A percentile compares a stretch with the other conserved stretches of the same genome.
These are phyloP conservation scores for Hortiboletus flavorubellus DNA, from an alignment of 768 basidiomycete genomes.

Conservation along the genomic window DNA sequence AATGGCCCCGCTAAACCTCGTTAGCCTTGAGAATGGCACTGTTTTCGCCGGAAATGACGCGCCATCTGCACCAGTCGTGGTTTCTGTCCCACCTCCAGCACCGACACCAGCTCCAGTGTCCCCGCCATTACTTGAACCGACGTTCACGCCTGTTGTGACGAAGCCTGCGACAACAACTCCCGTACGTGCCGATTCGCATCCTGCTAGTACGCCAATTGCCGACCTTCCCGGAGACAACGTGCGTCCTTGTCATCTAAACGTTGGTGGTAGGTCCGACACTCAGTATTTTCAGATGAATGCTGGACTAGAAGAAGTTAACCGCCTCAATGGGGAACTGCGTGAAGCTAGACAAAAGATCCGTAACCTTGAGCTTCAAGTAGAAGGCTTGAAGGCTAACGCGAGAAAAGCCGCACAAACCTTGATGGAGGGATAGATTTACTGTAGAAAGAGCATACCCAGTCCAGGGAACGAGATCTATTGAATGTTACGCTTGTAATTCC, in stretches of 20 bases:
- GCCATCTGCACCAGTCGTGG: conserved; percentile 24
- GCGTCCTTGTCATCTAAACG: conserved; percentile 16
- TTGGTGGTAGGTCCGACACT: background rate
- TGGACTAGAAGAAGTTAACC: conserved; percentile 56
- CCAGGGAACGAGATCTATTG: background rate
- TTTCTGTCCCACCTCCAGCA: conserved; percentile 27
- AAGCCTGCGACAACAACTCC: conserved; percentile 27
- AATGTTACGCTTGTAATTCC: background rate
- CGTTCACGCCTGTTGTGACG: conserved; percentile 31
- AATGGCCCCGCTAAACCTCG: conserved; percentile 68
- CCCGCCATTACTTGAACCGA: conserved; percentile 33
- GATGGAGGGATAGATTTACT: conserved; percentile 24
- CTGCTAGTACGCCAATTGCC: background rate
- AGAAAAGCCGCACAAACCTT: conserved; percentile 70
- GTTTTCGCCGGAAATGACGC: conserved; percentile 33
- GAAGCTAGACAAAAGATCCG: conserved; percentile 81
- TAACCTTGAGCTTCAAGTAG: conserved; percentile 79
- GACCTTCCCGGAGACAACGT: conserved; percentile 27
- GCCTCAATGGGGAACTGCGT: conserved; percentile 62
- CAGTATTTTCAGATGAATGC: conserved; percentile 12
- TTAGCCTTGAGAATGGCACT: conserved; percentile 72
- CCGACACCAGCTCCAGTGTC: conserved; percentile 22
- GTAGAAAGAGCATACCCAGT: conserved; percentile 1
- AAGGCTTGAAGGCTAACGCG: conserved; percentile 70
- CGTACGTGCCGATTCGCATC: conserved; percentile 15